Evolutionary conservation across 805 yeast species (phyloP).

Genomic region (Isabelozyma pseudorhagii): DNA sequence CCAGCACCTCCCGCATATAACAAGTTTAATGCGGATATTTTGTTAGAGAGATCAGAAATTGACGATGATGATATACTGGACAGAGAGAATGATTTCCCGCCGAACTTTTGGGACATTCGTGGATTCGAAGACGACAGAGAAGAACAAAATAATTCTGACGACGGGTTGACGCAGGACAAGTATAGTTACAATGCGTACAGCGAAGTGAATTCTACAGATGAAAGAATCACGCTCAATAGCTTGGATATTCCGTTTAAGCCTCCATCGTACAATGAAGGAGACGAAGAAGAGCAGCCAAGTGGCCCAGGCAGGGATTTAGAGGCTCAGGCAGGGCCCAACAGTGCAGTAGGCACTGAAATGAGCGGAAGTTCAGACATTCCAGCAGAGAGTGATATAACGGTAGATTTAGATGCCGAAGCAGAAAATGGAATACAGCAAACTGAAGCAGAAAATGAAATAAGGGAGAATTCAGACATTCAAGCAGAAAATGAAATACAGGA

Average conservation of each 20-base stretch:
- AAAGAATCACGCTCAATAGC: conserved; percentile 40
- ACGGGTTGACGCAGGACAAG: conserved; percentile 22
- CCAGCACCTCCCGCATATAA: conserved; percentile 95
- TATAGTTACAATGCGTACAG: conserved; percentile 38
- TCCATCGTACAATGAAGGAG: conserved; percentile 30
- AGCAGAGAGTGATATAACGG: too few relatives aligned
- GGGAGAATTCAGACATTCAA: too few relatives aligned
- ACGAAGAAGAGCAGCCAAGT: conserved; percentile 3
- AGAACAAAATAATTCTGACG: conserved; percentile 7
- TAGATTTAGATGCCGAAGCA: too few relatives aligned
- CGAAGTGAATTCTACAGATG: conserved; percentile 36
- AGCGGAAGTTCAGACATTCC: background rate
- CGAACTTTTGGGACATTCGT: conserved; percentile 49
- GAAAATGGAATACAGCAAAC: too few relatives aligned
- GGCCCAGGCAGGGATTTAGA: background rate
- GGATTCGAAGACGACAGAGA: conserved; percentile 7
- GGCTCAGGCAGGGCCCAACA: background rate
- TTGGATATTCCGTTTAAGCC: conserved; percentile 33
- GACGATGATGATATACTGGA: conserved; percentile 46
- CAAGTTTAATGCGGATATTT: conserved; percentile 70
- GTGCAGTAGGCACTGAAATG: too few relatives aligned
- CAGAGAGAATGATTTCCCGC: conserved; percentile 51
- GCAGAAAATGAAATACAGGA: too few relatives aligned
- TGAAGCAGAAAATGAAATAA: too few relatives aligned
- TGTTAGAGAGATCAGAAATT: conserved; percentile 63